Percentiles rank a stretch among this genome's conserved stretches.
Conservation (phyloP, 139 green algal genomes). For the Chlamydomonas applanata region DNA sequence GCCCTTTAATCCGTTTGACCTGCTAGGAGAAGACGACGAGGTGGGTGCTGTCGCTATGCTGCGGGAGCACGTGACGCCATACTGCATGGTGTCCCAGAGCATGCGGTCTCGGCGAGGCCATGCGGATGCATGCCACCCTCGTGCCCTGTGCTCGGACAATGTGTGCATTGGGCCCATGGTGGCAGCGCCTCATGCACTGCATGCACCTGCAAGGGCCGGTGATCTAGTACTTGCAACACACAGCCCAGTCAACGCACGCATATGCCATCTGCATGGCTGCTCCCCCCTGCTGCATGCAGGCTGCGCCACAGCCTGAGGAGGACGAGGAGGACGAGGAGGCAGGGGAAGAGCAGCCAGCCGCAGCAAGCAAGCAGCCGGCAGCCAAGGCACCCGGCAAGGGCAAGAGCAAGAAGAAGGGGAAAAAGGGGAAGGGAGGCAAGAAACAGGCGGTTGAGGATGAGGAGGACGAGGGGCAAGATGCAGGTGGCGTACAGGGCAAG, state of each 20-base stretch:
- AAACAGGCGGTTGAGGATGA: not conserved
- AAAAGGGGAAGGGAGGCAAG: conserved; percentile 28
- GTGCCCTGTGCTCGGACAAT: too few species aligned
- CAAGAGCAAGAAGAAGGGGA: conserved; percentile 36
- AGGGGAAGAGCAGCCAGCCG: not conserved
- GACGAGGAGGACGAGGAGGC: conserved; percentile 19
- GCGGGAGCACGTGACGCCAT: too few species aligned
- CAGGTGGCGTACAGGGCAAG: not conserved
- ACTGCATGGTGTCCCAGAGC: too few species aligned
- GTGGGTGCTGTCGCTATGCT: too few species aligned
- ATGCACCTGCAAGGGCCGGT: too few species aligned
- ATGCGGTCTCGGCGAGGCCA: too few species aligned
- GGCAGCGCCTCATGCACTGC: too few species aligned
- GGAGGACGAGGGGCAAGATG: not conserved
- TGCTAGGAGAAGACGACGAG: conserved; percentile 62
- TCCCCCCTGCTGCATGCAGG: too few species aligned
- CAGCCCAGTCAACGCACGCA: too few species aligned
- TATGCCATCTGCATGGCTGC: too few species aligned
- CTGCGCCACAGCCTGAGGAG: not conserved
- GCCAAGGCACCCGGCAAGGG: conserved; percentile 2
- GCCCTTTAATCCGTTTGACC: conserved; percentile 72
- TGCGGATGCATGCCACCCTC: not conserved
- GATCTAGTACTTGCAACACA: too few species aligned
- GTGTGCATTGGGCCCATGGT: too few species aligned
- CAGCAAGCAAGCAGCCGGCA: conserved; percentile 14